Base-by-base conservation (phyloP, 257 asterid species). In the Verbena officinalis region DNA sequence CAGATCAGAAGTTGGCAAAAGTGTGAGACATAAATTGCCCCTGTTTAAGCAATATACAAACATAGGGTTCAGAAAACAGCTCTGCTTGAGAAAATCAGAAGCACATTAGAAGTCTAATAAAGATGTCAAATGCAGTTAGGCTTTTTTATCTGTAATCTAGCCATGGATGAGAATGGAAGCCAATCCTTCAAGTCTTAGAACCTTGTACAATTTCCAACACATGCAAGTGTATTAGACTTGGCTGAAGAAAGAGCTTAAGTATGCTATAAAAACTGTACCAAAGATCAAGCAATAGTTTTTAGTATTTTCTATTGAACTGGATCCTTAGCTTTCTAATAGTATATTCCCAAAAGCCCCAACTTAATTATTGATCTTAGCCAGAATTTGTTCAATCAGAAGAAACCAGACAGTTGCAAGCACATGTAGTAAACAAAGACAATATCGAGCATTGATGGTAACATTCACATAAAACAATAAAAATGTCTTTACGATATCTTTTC, bases 1-100 rank as follows among this genome's bases (percentile, higher is more conserved):
- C 88, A 94, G 49, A 67, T 80, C 92, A 20, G 97, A 88, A 46
- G 90, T 84, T 59, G 99, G 96, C 80, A 94, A 52, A 64, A 94
- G 89, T 11, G 84, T 72, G 68, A 94, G 93, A 73, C 87, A 86
- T 70, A 94, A 73, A 71, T 83, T 90, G 31, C 99, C 90, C 80
- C 90, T 83, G 86, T 57, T 58, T 55, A 66, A 53, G 54, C 43
- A 45, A 55, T 65, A 54, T 67, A 67, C 23, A 68, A 54, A 17
- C 10, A 23, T 17, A 69, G 34, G 45, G 64, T 65, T 66, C 72
- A 72, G 64, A 36, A 34, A 21, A 66, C 73, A 53, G 45, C 22
- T 19, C 59, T 31, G 66, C 54, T 34, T 38, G 31, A 51, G 53
- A 30, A 65, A 9, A 53, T 43, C 16, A 53, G 16, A 38, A 59